phyloP scores from a whole-genome alignment of 2,329 filamentous ascomycete genomes.

The Achaetomium macrosporum region DNA sequence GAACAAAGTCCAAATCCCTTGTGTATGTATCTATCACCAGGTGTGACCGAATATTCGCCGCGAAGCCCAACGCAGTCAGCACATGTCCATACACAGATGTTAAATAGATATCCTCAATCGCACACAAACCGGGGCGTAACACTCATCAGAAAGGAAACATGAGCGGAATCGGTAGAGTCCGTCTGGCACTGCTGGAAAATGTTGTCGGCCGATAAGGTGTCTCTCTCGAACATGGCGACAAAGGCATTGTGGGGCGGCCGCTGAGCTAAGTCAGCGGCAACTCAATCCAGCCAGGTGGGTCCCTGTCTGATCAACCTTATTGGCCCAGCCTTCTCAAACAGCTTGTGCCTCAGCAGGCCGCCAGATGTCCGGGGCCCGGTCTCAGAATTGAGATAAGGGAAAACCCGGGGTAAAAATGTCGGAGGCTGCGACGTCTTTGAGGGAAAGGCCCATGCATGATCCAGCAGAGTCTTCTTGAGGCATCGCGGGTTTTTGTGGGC shows the following conservation, averaged over 20 bases:
- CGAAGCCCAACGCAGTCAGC: too few relatives aligned
- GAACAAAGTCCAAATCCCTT: too few relatives aligned
- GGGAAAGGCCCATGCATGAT: not conserved
- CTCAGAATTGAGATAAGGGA: conserved; percentile 23
- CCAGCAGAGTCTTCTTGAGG: not conserved
- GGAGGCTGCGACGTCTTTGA: conserved; percentile 2
- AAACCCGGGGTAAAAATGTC: not conserved
- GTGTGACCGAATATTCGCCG: too few relatives aligned
- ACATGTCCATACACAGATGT: too few relatives aligned
- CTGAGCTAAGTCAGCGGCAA: too few relatives aligned
- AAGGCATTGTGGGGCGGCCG: not conserved
- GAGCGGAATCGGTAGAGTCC: too few relatives aligned
- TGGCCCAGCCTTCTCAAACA: conserved; percentile 24
- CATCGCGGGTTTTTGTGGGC: not conserved
- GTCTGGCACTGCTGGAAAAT: too few relatives aligned
- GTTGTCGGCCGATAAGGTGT: not conserved
- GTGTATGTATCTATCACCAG: too few relatives aligned
- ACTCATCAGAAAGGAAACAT: too few relatives aligned
- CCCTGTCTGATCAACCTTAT: conserved; percentile 10
- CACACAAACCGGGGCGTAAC: too few relatives aligned
- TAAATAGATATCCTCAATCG: too few relatives aligned
- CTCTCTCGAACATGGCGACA: not conserved
- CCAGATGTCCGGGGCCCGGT: conserved; percentile 22
- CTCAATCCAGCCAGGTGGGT: not conserved
- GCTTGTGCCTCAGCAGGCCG: conserved; percentile 27